Percentiles rank a stretch among this genome's conserved stretches.
These are phyloP conservation scores for Cryptosporidium sp. DNA, from an alignment of 169 alveolate species.

Conservation along the genomic window DNA sequence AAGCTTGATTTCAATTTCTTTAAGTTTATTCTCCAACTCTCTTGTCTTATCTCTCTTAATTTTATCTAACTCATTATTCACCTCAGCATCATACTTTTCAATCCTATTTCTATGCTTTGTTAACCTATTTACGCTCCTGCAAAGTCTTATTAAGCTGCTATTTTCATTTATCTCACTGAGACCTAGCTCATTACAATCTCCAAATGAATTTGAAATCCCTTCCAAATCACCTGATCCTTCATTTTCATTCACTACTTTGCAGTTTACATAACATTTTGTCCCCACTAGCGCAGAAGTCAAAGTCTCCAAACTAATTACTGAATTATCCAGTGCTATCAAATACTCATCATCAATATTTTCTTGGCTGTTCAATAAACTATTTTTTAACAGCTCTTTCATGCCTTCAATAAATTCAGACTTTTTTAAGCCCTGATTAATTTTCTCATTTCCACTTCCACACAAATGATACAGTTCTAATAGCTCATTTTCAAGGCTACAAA, in stretches of 20 bases:
- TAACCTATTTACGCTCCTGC: conserved; percentile 38
- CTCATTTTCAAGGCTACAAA: conserved; percentile 52
- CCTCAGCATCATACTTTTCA: conserved; percentile 48
- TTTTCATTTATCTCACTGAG: conserved; percentile 36
- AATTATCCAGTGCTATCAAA: conserved; percentile 39
- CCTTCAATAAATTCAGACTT: conserved; percentile 51
- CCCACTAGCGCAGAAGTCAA: conserved; percentile 38
- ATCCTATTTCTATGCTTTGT: conserved; percentile 31
- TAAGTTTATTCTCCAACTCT: conserved; percentile 25
- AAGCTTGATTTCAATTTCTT: conserved; percentile 25
- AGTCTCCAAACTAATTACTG: conserved; percentile 51
- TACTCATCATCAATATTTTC: conserved; percentile 7
- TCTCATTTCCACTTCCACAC: not conserved
- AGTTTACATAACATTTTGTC: not conserved
- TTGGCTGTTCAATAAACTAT: not conserved
- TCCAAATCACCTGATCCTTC: not conserved
- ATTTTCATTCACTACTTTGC: conserved; percentile 27
- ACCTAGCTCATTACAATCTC: not conserved
- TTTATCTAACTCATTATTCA: conserved; percentile 41
- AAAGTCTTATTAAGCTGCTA: conserved; percentile 44
- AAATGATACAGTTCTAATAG: conserved; percentile 23
- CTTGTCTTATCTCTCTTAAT: conserved; percentile 14
- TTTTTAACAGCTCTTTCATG: conserved; percentile 20
- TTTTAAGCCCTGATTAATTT: not conserved
- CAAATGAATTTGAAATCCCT: not conserved